Base-by-base conservation (phyloP, 345 rosid genomes). In the Acer negundo region DNA sequence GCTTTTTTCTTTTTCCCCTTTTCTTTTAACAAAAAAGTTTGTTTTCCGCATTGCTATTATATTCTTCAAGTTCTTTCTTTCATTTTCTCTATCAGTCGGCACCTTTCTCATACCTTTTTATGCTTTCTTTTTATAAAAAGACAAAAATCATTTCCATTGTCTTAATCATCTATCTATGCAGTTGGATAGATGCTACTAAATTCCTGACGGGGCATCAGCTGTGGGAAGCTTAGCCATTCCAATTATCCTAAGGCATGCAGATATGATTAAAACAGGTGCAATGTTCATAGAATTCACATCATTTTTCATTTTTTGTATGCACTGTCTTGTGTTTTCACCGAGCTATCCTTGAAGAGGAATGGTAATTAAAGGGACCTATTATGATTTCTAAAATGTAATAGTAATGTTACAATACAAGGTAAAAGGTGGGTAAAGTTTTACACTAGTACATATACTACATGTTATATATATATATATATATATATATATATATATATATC, bases 111-210 rank as follows among this genome's bases (percentile, higher is more conserved):
- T 56, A 0, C 23, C 10, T 56, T 42, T 42, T 42, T 42, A 42
- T 42, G 9, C 11, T 46, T 46, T 46, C 12, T 46, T 46, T 46
- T 46, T 9, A 10, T 46, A 10, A 46, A 46, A 46, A 15, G 11
- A 46, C 15, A 46, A 46, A 44, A 58, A 58, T 58, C 9, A 19
- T 20, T 58, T 58, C 62, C 62, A n/a, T 19, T 12, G 31, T 8
- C 10, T 10, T 51, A 68, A 6, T 13, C 64, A 12, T 16, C 55
- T 78, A 31, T 55, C 35, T 65, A 31, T 80, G 77, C 87, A 94
- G 99, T 55, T 94, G 99, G 99, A 88, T 92, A 72, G 93, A 87
- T 80, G 99, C 97, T 76, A 98, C 99, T 19, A 96, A 96, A 83
- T 94, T 96, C 86, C 73, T 96, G 81, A 96, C 95, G 0, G 97